A percentile compares a stretch with the other conserved stretches of the same genome.
Conservation (phyloP, 2,329 filamentous ascomycete species). For the Monilinia laxa region DNA sequence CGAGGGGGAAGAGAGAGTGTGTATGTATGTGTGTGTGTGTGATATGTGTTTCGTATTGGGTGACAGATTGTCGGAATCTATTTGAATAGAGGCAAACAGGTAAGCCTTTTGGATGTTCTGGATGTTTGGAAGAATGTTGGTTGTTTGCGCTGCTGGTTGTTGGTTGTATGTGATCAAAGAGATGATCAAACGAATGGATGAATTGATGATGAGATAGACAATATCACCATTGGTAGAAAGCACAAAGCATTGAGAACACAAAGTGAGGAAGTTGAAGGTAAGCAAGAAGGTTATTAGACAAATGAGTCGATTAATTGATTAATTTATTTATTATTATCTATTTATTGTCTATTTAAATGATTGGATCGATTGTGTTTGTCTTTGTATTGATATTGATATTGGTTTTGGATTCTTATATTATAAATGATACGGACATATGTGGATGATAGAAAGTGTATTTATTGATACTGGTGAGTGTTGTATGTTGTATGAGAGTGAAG, state of each 20-base stretch:
- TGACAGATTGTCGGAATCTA: not conserved
- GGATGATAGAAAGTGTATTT: too few relatives aligned
- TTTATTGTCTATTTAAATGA: constrained; percentile 5
- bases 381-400: not conserved
- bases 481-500: too few relatives aligned
- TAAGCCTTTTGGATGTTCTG: constrained; percentile 3
- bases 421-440: too few relatives aligned
- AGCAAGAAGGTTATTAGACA: constrained; percentile 4
- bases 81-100: not conserved
- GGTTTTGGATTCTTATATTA: not conserved
- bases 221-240: constrained; percentile 1
- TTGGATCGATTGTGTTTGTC: constrained; percentile 5
- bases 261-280: not conserved
- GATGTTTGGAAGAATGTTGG: constrained; percentile 6
- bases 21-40: not conserved
- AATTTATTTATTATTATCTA: not conserved
- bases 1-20: too few relatives aligned
- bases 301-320: constrained; percentile 3
- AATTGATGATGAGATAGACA: not conserved
- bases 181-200: not conserved
- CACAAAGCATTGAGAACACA: not conserved
- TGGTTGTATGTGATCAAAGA: too few relatives aligned
- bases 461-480: too few relatives aligned
- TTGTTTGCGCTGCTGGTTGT: not conserved
- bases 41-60: not conserved